These are phyloP conservation scores for Blumeriella jaapii DNA, from an alignment of 2,329 filamentous ascomycete genomes.

Conservation along the genomic window DNA sequence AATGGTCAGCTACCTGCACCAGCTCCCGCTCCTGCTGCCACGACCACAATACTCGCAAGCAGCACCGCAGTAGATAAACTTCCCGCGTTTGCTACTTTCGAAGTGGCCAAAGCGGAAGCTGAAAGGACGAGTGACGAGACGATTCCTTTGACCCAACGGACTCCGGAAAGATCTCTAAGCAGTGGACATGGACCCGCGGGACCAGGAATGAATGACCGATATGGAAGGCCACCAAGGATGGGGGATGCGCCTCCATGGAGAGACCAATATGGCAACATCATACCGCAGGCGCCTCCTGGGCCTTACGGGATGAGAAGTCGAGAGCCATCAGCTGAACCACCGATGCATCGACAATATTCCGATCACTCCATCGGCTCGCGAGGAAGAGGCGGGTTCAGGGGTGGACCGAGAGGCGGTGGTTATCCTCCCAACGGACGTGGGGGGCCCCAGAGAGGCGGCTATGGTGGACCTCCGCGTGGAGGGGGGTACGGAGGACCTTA, in stretches of 20 bases:
- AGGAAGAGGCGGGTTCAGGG: slow-evolving; percentile 21
- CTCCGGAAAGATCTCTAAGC: slow-evolving; percentile 44
- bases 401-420: slow-evolving; percentile 25
- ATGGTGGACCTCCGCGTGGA: slow-evolving; percentile 25
- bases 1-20: slow-evolving; percentile 41
- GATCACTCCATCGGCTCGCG: slow-evolving; percentile 21
- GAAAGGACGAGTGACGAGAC: slow-evolving; percentile 56
- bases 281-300: slow-evolving; percentile 22
- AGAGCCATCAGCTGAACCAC: slow-evolving; percentile 35
- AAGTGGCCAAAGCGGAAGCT: slow-evolving; percentile 41
- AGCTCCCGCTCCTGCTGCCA: slow-evolving; percentile 26
- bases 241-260: slow-evolving; percentile 29
- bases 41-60: slow-evolving; percentile 44
- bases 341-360: slow-evolving; percentile 34
- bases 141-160: slow-evolving; percentile 54
- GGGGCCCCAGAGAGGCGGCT: slow-evolving; percentile 35
- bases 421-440: slow-evolving; percentile 27
- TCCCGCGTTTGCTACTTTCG: slow-evolving; percentile 52
- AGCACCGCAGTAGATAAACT: slow-evolving; percentile 41
- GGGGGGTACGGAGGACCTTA: slow-evolving; percentile 27
- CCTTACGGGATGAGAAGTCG: slow-evolving; percentile 32
- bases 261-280: slow-evolving; percentile 56
- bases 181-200: slow-evolving; percentile 9
- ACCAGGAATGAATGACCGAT: slow-evolving; percentile 15
- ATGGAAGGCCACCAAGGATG: slow-evolving; percentile 13